phyloP scores from a whole-genome alignment of 768 basidiomycete species.

The Russula sp. region DNA sequence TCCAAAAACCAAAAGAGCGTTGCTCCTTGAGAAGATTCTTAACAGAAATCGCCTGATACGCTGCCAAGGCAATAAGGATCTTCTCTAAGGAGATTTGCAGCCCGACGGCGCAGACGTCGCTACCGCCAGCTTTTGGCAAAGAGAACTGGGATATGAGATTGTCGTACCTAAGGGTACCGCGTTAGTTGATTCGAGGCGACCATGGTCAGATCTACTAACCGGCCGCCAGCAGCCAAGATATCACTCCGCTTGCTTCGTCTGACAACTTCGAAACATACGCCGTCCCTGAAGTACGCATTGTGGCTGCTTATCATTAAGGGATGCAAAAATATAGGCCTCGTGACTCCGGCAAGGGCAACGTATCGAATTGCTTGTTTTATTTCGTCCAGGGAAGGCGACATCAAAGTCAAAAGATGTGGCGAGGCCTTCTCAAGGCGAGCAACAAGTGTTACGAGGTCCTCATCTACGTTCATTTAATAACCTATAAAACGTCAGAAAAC shows the following conservation, averaged over 20 bases:
- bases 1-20: conserved; percentile 84
- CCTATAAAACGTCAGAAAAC: background rate
- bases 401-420: conserved; percentile 47
- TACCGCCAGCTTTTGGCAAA: conserved; percentile 51
- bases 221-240: conserved; percentile 76
- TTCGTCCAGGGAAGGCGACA: conserved; percentile 55
- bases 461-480: conserved; percentile 42
- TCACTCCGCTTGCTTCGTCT: conserved; percentile 63
- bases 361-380: conserved; percentile 61
- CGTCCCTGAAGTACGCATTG: conserved; percentile 64
- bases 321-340: conserved; percentile 59
- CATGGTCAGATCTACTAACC: conserved; percentile 44
- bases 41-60: conserved; percentile 63
- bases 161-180: conserved; percentile 57
- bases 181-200: background rate
- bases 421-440: conserved; percentile 59
- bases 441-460: conserved; percentile 58
- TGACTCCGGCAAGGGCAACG: conserved; percentile 59
- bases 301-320: conserved; percentile 73
- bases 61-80: conserved; percentile 65
- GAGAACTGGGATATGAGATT: conserved; percentile 60
- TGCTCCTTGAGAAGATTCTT: conserved; percentile 72
- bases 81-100: conserved; percentile 78
- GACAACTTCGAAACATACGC: conserved; percentile 73
- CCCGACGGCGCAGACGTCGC: conserved; percentile 63